A percentile compares a stretch with the other conserved stretches of the same genome.
These are phyloP conservation scores for Curvularia lunata DNA, from an alignment of 2,329 filamentous ascomycete species.

Conservation along the genomic window DNA sequence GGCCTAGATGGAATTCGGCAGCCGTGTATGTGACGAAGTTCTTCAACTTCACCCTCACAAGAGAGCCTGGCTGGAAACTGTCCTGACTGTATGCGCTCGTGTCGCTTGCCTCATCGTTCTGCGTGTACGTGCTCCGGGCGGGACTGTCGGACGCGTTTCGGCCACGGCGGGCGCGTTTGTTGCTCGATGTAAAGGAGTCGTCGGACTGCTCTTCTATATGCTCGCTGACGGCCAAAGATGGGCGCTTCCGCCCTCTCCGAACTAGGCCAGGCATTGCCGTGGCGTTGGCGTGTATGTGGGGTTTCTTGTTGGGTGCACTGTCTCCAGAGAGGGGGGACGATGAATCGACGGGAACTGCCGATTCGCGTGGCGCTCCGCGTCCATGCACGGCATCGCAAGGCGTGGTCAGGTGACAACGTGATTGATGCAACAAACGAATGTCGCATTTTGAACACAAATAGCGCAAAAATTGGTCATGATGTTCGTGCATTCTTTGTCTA, in stretches of 20 bases:
- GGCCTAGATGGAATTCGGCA: conserved; percentile 88
- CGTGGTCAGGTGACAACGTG: conserved; percentile 28
- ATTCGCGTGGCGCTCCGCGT: conserved; percentile 9
- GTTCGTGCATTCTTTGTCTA: conserved; percentile 12
- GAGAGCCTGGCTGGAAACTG: conserved; percentile 72
- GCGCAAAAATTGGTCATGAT: neutral
- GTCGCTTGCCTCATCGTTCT: conserved; percentile 8
- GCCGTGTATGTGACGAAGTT: conserved; percentile 96
- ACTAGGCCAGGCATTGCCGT: conserved; percentile 39
- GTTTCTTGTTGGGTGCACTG: conserved; percentile 1
- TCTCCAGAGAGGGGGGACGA: conserved; percentile 5
- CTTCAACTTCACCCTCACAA: conserved; percentile 81
- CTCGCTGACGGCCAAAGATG: conserved; percentile 26
- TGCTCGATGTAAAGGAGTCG: conserved; percentile 30
- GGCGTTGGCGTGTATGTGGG: neutral
- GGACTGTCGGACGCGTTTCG: conserved; percentile 39
- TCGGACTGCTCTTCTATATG: conserved; percentile 31
- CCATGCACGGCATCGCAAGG: conserved; percentile 4
- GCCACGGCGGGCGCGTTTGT: conserved; percentile 42
- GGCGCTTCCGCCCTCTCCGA: conserved; percentile 33
- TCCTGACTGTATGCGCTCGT: conserved; percentile 22
- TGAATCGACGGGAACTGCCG: conserved; percentile 2
- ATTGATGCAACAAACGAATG: neutral
- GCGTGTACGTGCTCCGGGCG: conserved; percentile 4
- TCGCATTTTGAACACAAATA: neutral